A percentile compares a stretch with the other conserved stretches of the same genome.
phyloP scores from a whole-genome alignment of 352 stramenopile species.

The Phytophthora ohioensis region DNA sequence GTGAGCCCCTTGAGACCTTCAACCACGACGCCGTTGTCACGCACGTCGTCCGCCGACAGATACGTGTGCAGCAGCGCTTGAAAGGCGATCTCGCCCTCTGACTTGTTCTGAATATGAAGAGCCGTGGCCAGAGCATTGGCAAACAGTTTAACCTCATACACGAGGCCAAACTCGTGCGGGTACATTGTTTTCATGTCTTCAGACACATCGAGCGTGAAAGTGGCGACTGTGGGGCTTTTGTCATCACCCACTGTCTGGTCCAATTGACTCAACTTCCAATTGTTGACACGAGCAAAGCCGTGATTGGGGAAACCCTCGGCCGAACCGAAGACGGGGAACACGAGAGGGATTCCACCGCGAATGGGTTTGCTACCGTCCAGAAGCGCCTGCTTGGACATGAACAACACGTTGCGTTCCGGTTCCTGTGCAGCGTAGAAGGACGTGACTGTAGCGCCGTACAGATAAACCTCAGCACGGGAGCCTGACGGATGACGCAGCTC shows the following conservation, averaged over 20 bases:
- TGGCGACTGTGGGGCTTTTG: constrained; percentile 61
- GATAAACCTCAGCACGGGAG: constrained; percentile 79
- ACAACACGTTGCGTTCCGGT: constrained; percentile 90
- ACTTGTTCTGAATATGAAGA: constrained; percentile 93
- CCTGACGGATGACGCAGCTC: constrained; percentile 74
- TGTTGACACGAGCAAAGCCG: constrained; percentile 91
- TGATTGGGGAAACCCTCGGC: constrained; percentile 92
- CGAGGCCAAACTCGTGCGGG: constrained; percentile 81
- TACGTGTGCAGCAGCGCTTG: constrained; percentile 97
- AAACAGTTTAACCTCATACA: constrained; percentile 91
- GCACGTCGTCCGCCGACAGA: constrained; percentile 85
- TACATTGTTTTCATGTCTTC: constrained; percentile 65
- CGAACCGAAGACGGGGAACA: constrained; percentile 96
- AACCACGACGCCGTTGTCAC: constrained; percentile 65
- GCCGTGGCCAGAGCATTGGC: constrained; percentile 83
- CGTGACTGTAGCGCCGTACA: constrained; percentile 94
- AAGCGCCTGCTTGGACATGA: constrained; percentile 90
- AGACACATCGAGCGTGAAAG: constrained; percentile 61
- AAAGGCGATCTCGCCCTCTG: constrained; percentile 85
- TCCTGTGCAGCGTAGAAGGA: constrained; percentile 81
- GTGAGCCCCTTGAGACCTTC: constrained; percentile 87
- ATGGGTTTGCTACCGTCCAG: constrained; percentile 95
- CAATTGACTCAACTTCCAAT: constrained; percentile 72
- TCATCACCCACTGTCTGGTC: constrained; percentile 50
- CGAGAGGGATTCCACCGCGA: constrained; percentile 95